Conservation (phyloP, 148 eudicot genomes). For the Beta vulgaris region DNA sequence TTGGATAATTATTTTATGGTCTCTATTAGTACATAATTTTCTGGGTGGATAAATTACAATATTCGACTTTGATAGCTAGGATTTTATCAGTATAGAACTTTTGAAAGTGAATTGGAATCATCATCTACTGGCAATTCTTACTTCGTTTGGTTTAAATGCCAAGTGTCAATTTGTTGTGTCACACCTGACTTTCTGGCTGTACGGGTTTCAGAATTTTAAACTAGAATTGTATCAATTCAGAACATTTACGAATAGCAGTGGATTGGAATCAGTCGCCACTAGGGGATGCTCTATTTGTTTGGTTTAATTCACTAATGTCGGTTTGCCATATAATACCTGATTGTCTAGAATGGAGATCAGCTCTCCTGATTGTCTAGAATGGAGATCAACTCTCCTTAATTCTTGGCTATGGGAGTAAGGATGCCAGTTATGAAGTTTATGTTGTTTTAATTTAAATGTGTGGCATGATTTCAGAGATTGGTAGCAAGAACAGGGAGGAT, state of each 20-base stretch:
- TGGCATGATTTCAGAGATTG: conserved; percentile 34
- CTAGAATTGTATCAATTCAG: too few species aligned
- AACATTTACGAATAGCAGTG: too few species aligned
- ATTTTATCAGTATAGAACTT: not conserved
- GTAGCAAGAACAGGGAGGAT: conserved; percentile 50
- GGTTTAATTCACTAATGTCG: not conserved
- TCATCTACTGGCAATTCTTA: not conserved
- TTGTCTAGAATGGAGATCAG: not conserved
- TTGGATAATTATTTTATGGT: too few species aligned
- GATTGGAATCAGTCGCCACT: too few species aligned
- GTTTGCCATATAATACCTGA: not conserved
- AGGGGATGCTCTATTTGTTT: too few species aligned
- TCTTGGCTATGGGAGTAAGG: not conserved
- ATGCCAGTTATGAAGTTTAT: not conserved
- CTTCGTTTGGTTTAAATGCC: not conserved
- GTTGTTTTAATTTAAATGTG: not conserved
- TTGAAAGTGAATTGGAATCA: not conserved
- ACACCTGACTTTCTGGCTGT: too few species aligned
- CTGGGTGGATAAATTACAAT: not conserved
- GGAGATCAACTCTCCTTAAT: not conserved
- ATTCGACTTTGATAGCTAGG: not conserved
- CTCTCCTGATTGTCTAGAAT: too few species aligned
- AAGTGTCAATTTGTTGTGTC: not conserved
- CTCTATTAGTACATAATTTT: not conserved
- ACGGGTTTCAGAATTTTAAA: too few species aligned